phyloP scores from a whole-genome alignment of 345 rosid species.

The Hibiscus mutabilis region DNA sequence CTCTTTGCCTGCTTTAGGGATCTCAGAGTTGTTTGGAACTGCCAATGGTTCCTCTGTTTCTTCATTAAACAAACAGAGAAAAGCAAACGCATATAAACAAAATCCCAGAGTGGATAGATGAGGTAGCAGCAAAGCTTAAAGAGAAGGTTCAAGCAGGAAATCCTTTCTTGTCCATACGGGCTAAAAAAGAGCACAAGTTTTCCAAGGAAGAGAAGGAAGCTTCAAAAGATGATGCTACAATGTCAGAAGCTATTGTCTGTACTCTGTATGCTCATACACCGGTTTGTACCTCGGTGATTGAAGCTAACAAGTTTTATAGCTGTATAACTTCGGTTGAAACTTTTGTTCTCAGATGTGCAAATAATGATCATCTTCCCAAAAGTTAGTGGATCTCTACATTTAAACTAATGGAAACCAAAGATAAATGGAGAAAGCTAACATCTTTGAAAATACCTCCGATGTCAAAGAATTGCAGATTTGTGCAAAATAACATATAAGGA shows the following conservation, averaged over 20 bases:
- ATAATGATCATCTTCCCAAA: too few species aligned
- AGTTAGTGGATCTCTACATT: too few species aligned
- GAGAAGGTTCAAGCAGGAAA: constrained; percentile 36
- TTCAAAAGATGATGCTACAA: constrained; percentile 16
- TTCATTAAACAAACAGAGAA: constrained; percentile 32
- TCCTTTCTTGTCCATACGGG: constrained; percentile 20
- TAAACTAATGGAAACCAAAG: too few species aligned
- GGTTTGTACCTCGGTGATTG: constrained; percentile 62
- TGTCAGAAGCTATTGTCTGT: constrained; percentile 65
- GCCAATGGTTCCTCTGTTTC: constrained; percentile 81
- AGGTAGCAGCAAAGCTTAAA: constrained; percentile 44
- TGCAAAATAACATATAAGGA: too few species aligned
- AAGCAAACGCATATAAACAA: background rate
- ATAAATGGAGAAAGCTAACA: too few species aligned
- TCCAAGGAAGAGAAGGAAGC: constrained; percentile 18
- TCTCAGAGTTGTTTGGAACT: constrained; percentile 97
- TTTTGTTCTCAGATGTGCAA: too few species aligned
- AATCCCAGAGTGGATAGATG: constrained; percentile 30
- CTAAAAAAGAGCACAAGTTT: constrained; percentile 10
- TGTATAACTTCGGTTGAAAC: too few species aligned
- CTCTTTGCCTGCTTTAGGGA: constrained; percentile 50
- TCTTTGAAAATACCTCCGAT: too few species aligned
- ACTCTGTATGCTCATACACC: constrained; percentile 75
- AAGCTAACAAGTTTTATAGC: too few species aligned
- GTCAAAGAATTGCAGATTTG: too few species aligned